Base-by-base conservation (phyloP, 108 stramenopile genomes). In the Bacterosira constricta region DNA sequence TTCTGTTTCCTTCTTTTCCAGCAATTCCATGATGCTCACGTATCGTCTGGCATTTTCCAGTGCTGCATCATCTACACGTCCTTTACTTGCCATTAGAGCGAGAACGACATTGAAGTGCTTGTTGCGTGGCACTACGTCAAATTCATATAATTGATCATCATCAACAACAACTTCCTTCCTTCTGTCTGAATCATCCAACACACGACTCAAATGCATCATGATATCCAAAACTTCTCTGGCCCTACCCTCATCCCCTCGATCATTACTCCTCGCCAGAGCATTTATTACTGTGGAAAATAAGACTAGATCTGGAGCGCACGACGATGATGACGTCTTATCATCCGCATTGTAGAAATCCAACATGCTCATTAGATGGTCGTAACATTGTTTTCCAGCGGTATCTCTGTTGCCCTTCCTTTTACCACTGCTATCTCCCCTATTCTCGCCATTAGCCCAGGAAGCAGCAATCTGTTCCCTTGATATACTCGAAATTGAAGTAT, bases 281-380 rank as follows among this genome's bases (percentile, higher is more conserved):
- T 63, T 69, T 35, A 80, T 32, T 8, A 80, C 79, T 12, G 73
- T 75, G n/a, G 52, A 63, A 39, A 80, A 80, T 25, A 53, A 63
- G 7, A 60, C 32, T 34, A 66, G 42, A 42, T 79, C 77, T 17
- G 77, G 77, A 27, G 77, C 77, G 49, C 69, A 71, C 0, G 31
- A 31, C 10, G 18, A 11, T 37, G 59, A 6, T 20, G 46, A 47
- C n/a, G n/a, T n/a, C n/a, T n/a, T n/a, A n/a, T n/a, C n/a, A 2
- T 49, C 69, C 36, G 55, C 46, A 31, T 65, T 66, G 57, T 79
- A 71, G 21, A 50, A 20, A 5, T 66, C 1, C 12, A 79, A 27
- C 77, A 79, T 79, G 12, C 51, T 65, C 50, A 47, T 52, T 0
- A 79, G 54, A n/a, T 71, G 57, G 27, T 71, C 57, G 46, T 66